These are phyloP conservation scores for Elaeis guineensis DNA, from an alignment of 176 grass and related monocot species.

Conservation along the genomic window DNA sequence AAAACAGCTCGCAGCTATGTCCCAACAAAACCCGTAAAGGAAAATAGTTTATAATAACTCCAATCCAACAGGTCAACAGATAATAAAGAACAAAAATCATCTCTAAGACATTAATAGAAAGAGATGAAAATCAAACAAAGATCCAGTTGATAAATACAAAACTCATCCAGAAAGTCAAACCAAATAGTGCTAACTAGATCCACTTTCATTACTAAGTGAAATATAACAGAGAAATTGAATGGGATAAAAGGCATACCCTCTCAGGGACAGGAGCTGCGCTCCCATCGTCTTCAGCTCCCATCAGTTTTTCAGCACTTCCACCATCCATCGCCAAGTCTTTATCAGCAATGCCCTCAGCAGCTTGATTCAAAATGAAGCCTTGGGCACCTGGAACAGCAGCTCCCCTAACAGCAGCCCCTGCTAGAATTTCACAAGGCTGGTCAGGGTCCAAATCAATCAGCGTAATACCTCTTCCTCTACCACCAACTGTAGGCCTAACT, in stretches of 20 bases:
- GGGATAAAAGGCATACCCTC: conserved; percentile 37
- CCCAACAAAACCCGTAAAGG: too few species aligned
- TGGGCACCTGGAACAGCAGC: conserved; percentile 28
- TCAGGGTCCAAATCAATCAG: conserved; percentile 32
- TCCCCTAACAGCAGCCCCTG: conserved; percentile 26
- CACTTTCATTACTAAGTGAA: conserved; percentile 3
- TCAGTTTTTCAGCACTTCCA: conserved; percentile 60
- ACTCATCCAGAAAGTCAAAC: too few species aligned
- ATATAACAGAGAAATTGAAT: conserved; percentile 3
- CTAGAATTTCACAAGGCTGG: conserved; percentile 36
- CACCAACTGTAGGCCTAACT: conserved; percentile 37
- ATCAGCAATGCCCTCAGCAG: conserved; percentile 18
- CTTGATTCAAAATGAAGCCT: conserved; percentile 33
- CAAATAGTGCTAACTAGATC: not conserved
- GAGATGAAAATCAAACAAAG: too few species aligned
- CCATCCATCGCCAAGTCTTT: conserved; percentile 64
- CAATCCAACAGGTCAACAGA: too few species aligned
- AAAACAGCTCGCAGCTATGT: too few species aligned
- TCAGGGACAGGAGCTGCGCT: conserved; percentile 53
- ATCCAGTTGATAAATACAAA: too few species aligned
- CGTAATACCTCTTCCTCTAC: conserved; percentile 35
- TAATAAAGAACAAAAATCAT: too few species aligned
- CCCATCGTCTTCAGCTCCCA: conserved; percentile 58
- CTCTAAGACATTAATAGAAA: too few species aligned
- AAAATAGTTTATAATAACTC: too few species aligned